A percentile compares a stretch with the other conserved stretches of the same genome.
These are phyloP conservation scores for Apophysomyces trapeziformis DNA, from an alignment of 371 early-diverging fungal genomes.

Conservation along the genomic window DNA sequence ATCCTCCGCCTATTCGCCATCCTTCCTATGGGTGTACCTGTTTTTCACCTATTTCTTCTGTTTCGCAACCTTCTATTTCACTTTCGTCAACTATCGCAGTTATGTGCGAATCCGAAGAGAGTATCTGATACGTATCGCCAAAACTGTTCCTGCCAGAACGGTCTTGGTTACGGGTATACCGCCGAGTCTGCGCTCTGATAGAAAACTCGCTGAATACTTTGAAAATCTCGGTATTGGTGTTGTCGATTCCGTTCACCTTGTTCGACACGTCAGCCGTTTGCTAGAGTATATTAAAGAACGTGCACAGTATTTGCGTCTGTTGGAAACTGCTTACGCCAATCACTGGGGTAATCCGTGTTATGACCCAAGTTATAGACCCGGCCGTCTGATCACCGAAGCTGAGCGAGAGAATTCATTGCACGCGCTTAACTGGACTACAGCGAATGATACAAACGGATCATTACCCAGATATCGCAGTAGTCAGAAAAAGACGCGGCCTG, in stretches of 20 bases:
- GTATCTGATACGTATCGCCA: conserved; percentile 53
- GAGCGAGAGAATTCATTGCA: conserved; percentile 28
- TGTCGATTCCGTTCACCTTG: conserved; percentile 64
- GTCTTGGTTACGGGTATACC: conserved; percentile 68
- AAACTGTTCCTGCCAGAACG: conserved; percentile 58
- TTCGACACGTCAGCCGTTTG: conserved; percentile 59
- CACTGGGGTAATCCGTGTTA: conserved; percentile 57
- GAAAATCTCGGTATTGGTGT: conserved; percentile 59
- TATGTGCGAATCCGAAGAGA: conserved; percentile 60
- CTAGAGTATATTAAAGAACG: conserved; percentile 51
- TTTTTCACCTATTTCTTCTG: conserved; percentile 69
- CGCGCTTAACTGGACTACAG: conserved; percentile 17
- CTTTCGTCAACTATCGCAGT: conserved; percentile 64
- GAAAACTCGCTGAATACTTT: conserved; percentile 60
- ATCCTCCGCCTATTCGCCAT: conserved; percentile 26
- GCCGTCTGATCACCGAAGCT: conserved; percentile 36
- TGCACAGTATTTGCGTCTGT: conserved; percentile 40
- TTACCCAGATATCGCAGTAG: conserved; percentile 20
- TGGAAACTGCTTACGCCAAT: conserved; percentile 48
- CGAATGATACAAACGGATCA: not conserved
- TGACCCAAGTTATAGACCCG: conserved; percentile 43
- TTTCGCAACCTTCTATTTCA: conserved; percentile 60
- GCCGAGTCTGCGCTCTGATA: conserved; percentile 50
- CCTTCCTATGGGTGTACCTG: conserved; percentile 59
- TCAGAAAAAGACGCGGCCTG: conserved; percentile 23